Evolutionary conservation across 2,329 filamentous ascomycete species (phyloP).

Genomic region (Periglandula ipomoeae): DNA sequence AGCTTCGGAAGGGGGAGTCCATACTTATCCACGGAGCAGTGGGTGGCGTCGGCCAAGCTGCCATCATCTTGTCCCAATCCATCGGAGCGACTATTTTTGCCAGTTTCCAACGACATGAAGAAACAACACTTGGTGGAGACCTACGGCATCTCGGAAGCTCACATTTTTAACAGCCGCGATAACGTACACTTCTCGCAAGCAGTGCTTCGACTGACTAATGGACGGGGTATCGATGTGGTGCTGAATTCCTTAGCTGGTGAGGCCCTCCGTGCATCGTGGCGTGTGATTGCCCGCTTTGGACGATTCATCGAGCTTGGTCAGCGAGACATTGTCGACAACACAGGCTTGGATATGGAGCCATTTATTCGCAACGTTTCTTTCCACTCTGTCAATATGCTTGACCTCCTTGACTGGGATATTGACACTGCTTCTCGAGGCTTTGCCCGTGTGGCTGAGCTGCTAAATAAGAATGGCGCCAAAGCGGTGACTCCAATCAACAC

Average conservation of each 20-base stretch:
- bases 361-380: constrained; percentile 38
- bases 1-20: constrained; percentile 22
- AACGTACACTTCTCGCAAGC: constrained; percentile 13
- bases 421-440: constrained; percentile 29
- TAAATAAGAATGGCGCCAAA: constrained; percentile 18
- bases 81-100: constrained; percentile 18
- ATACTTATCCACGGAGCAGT: constrained; percentile 22
- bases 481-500: no score
- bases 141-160: constrained; percentile 27
- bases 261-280: constrained; percentile 31
- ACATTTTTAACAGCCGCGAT: constrained; percentile 19
- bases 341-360: constrained; percentile 37
- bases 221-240: constrained; percentile 59
- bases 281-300: constrained; percentile 35
- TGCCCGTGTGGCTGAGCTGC: constrained; percentile 25
- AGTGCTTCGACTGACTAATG: constrained; percentile 20
- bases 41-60: constrained; percentile 21
- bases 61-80: constrained; percentile 17
- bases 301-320: constrained; percentile 36
- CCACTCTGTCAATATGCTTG: constrained; percentile 36
- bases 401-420: no score
- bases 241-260: constrained; percentile 43
- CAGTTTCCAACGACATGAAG: constrained; percentile 21
- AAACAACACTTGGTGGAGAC: constrained; percentile 17
- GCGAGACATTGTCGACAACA: constrained; percentile 29